Evolutionary conservation across 768 basidiomycete species (phyloP).

Genomic region (Russula ochroleuca): DNA sequence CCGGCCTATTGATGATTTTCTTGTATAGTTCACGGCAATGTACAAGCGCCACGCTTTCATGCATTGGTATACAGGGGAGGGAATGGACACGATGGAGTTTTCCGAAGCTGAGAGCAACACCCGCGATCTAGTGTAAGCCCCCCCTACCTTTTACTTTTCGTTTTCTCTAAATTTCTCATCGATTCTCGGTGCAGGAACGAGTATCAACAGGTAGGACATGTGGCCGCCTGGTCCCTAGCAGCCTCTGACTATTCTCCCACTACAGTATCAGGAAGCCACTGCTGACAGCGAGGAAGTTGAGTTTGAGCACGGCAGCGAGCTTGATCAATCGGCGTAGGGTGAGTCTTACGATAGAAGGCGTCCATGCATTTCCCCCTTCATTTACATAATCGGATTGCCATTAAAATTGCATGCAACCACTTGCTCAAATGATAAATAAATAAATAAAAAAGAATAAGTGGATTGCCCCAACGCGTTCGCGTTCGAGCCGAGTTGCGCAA

Average conservation of each 20-base stretch:
- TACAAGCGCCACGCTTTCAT: conserved; percentile 82
- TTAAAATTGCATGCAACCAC: too few species aligned
- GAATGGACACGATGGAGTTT: conserved; percentile 87
- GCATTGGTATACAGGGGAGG: conserved; percentile 89
- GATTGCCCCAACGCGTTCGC: not conserved
- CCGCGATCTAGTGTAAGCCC: conserved; percentile 70
- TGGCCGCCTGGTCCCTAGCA: not conserved
- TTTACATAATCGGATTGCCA: not conserved
- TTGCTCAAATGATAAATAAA: not conserved
- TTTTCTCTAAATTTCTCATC: conserved; percentile 24
- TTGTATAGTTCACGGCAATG: conserved; percentile 64
- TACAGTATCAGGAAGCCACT: conserved; percentile 28
- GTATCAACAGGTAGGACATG: conserved; percentile 68
- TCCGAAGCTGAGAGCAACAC: conserved; percentile 84
- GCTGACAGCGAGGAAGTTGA: conserved; percentile 24
- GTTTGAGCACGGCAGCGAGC: conserved; percentile 13
- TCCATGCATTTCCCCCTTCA: too few species aligned
- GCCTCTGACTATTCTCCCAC: not conserved
- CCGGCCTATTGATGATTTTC: not conserved
- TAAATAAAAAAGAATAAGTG: not conserved
- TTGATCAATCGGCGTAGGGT: conserved; percentile 9
- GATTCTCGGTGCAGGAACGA: conserved; percentile 54
- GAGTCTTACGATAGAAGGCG: too few species aligned
- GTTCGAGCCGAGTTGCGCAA: not conserved
- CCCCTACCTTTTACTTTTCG: conserved; percentile 6